Conservation (phyloP, 2,329 filamentous ascomycete species). For the Diaporthe sp. region DNA sequence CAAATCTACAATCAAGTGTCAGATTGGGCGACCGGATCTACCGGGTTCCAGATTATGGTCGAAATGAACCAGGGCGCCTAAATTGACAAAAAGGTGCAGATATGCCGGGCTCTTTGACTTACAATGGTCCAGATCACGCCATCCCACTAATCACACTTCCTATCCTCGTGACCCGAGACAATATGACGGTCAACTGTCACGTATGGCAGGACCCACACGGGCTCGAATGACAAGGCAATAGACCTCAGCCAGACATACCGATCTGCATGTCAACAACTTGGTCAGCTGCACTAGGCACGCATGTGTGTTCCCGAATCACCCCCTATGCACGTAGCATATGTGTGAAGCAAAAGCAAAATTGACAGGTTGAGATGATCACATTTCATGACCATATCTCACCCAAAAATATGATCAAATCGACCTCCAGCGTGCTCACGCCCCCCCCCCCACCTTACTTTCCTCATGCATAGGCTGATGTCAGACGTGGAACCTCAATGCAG, state of each 20-base stretch:
- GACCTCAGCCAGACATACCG: not conserved
- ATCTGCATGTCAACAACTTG: not conserved
- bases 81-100: not conserved
- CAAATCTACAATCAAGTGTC: too few species aligned
- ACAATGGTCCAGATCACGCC: not conserved
- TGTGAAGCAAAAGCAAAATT: conserved; percentile 20
- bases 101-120: not conserved
- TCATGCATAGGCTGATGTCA: conserved; percentile 7
- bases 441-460: not conserved
- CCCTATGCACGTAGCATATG: not conserved
- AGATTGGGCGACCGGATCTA: too few species aligned
- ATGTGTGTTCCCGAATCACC: conserved; percentile 21
- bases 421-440: not conserved
- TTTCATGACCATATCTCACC: conserved; percentile 7
- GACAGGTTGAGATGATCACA: conserved; percentile 22
- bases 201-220: not conserved
- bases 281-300: not conserved
- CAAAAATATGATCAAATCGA: not conserved
- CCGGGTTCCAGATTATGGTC: too few species aligned
- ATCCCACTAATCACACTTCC: not conserved
- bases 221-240: not conserved
- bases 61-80: not conserved
- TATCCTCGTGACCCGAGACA: not conserved
- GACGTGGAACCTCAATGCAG: conserved; percentile 5
- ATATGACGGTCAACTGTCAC: not conserved